Base-by-base conservation (phyloP, 2,329 filamentous ascomycete genomes). In the Achaetomium macrosporum region DNA sequence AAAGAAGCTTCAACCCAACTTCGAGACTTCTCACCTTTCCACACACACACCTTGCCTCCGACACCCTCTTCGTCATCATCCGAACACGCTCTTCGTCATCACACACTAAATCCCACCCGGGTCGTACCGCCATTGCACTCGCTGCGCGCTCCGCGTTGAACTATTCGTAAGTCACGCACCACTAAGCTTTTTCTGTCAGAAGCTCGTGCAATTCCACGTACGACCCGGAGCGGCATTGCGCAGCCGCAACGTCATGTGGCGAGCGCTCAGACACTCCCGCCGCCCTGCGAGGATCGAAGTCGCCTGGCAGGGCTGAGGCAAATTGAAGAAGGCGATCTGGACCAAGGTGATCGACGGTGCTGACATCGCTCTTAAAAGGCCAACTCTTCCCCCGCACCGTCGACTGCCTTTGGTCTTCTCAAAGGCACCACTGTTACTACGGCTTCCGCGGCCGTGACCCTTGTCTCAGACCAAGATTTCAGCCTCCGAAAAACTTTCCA, bases 391-490 rank as follows among this genome's bases (percentile, higher is more conserved):
- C 30, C 45, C 47, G 36, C 51, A 30, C 40, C 33, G 48, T 47
- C 52, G 66, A 66, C 72, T 69, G 81, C 82, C 82, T 84, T 85
- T 85, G 82, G 79, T 83, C 79, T 71, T 64, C 61, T 77, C 80
- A 85, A 85, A 84, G 81, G 82, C 81, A 76, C 66, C 62, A 53
- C 61, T 61, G 65, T 61, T 71, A 83, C 66, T 69, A 85, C 82
- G 82, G 82, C 82, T 84, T 73, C 72, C 66, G 69, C 66, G 74
- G 81, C 82, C 82, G 79, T 79, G 60, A 73, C 68, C 66, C 74
- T 82, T 69, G 75, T 83, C 69, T 80, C 78, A 76, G 79, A 84
- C 72, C 80, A 84, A 82, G 78, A 85, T 84, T 85, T 82, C 79
- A 79, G 79, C 73, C 73, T 81, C 70, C 76, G 78, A 69, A 78